Evolutionary conservation across 805 yeast species (phyloP).

Genomic region (Nakazawaea sp.): DNA sequence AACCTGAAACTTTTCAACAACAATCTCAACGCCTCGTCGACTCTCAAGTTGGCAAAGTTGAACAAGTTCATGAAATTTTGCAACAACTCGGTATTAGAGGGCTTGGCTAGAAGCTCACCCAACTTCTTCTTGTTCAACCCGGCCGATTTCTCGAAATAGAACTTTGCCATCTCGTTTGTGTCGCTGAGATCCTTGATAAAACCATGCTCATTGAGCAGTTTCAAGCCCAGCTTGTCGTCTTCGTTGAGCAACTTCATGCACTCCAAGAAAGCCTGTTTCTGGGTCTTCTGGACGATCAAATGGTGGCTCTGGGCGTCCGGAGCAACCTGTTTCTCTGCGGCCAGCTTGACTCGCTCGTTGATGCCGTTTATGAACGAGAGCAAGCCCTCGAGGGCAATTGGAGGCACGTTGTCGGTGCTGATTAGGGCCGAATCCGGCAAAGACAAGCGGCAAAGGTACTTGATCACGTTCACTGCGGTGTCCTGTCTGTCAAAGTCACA

Average conservation of each 20-base stretch:
- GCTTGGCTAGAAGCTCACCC: slow-evolving; percentile 83
- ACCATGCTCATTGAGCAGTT: slow-evolving; percentile 53
- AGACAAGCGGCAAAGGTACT: slow-evolving; percentile 68
- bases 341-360: slow-evolving; percentile 38
- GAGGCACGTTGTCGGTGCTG: slow-evolving; percentile 86
- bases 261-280: slow-evolving; percentile 69
- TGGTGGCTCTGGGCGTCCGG: slow-evolving; percentile 17
- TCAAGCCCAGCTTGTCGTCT: slow-evolving; percentile 72
- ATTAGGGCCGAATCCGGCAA: slow-evolving; percentile 77
- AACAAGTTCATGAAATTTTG: slow-evolving; percentile 60
- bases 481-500: slow-evolving; percentile 87
- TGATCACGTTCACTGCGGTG: slow-evolving; percentile 58
- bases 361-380: slow-evolving; percentile 62
- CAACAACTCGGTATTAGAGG: slow-evolving; percentile 54
- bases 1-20: slow-evolving; percentile 78
- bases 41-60: slow-evolving; percentile 72
- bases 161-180: slow-evolving; percentile 59
- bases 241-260: slow-evolving; percentile 74
- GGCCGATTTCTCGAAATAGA: slow-evolving; percentile 72
- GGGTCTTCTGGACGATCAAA: slow-evolving; percentile 35
- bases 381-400: slow-evolving; percentile 86
- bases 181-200: slow-evolving; percentile 49
- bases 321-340: slow-evolving; percentile 11
- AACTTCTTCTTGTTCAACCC: slow-evolving; percentile 80
- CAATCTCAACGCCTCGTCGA: slow-evolving; percentile 88